phyloP scores from a whole-genome alignment of 257 asterid genomes.

The Salvia splendens region DNA sequence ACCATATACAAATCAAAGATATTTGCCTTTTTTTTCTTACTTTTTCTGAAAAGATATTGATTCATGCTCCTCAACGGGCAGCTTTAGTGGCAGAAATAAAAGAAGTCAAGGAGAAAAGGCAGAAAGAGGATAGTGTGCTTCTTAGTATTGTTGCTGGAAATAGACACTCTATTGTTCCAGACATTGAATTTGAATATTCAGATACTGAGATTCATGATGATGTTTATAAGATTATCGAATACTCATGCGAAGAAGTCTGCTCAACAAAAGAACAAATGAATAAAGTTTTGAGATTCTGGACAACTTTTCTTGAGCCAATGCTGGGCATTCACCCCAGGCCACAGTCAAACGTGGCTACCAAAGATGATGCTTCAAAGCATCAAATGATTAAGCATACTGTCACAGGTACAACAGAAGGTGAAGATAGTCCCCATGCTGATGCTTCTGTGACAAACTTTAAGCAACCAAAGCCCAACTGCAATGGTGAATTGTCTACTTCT shows the following conservation, averaged over 20 bases:
- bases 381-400: constrained; percentile 38
- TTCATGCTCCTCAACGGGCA: constrained; percentile 40
- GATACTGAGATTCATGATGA: constrained; percentile 81
- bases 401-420: constrained; percentile 47
- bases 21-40: constrained; percentile 5
- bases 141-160: constrained; percentile 71
- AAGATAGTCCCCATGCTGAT: constrained; percentile 56
- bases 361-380: constrained; percentile 49
- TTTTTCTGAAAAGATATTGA: constrained; percentile 22
- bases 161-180: constrained; percentile 60
- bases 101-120: constrained; percentile 82
- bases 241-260: constrained; percentile 87
- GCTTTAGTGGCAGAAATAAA: constrained; percentile 83
- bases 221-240: constrained; percentile 67
- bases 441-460: constrained; percentile 41
- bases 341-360: constrained; percentile 37
- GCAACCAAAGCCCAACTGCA: constrained; percentile 52
- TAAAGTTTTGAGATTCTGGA: constrained; percentile 79
- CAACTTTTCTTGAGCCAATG: constrained; percentile 76
- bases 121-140: constrained; percentile 70
- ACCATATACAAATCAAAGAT: not conserved
- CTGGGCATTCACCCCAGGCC: constrained; percentile 63
- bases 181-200: constrained; percentile 73
- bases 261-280: constrained; percentile 77
- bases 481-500: constrained; percentile 57